Evolutionary conservation across 306 rosid species (phyloP).

Genomic region (Rosa rugosa): DNA sequence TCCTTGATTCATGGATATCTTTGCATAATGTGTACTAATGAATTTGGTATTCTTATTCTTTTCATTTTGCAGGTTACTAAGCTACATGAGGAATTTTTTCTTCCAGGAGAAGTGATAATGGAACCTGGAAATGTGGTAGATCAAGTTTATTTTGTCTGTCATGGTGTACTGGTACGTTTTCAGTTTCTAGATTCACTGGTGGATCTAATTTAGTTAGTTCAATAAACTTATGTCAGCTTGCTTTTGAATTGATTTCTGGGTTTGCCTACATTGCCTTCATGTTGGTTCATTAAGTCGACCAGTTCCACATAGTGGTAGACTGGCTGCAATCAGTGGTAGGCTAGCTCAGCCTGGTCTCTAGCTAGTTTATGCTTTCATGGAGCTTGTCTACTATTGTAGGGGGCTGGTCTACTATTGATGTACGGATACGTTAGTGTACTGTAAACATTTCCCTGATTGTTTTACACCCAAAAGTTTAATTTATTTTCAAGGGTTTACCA

Average conservation of each 20-base stretch:
- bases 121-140: slow-evolving; percentile 89
- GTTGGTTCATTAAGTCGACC: background rate
- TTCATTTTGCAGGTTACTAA: slow-evolving; percentile 61
- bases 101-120: slow-evolving; percentile 90
- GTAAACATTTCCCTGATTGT: background rate
- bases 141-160: slow-evolving; percentile 92
- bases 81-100: slow-evolving; percentile 94
- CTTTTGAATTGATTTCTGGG: background rate
- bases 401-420: background rate
- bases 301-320: background rate
- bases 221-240: background rate
- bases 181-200: slow-evolving; percentile 11
- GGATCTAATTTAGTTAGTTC: background rate
- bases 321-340: background rate
- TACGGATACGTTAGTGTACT: background rate
- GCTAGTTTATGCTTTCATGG: background rate
- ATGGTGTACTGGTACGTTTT: slow-evolving; percentile 78
- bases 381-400: background rate
- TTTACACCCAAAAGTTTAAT: background rate
- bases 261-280: background rate
- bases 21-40: background rate
- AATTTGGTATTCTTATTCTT: slow-evolving; percentile 21
- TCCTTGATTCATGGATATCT: background rate
- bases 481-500: background rate
- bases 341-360: background rate